These are phyloP conservation scores for Chrysopogon serrulatus DNA, from an alignment of 176 grass and related monocot species.

Conservation along the genomic window DNA sequence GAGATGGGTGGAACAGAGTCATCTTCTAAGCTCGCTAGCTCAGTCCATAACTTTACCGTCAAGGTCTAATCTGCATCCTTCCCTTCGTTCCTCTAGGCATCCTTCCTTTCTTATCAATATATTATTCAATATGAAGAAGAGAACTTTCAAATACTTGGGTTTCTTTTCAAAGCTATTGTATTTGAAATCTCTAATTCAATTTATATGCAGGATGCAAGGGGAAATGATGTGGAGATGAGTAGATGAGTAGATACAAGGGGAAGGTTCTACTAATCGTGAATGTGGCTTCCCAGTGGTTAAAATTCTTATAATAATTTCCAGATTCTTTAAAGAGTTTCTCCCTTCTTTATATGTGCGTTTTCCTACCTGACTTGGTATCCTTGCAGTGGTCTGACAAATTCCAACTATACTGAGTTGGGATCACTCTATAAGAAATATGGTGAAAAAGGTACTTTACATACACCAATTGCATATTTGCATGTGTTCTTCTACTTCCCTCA, in stretches of 20 bases:
- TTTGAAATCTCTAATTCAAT: background rate
- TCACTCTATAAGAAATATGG: conserved; percentile 53
- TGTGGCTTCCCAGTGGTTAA: conserved; percentile 60
- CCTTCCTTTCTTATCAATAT: background rate
- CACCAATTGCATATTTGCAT: background rate
- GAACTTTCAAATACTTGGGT: background rate
- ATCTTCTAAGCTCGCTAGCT: conserved; percentile 22
- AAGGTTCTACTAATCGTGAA: conserved; percentile 71
- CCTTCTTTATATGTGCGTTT: background rate
- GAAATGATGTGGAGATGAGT: conserved; percentile 53
- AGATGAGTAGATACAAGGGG: conserved; percentile 61
- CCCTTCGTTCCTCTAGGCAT: background rate
- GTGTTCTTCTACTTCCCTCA: background rate
- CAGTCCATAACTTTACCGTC: conserved; percentile 53
- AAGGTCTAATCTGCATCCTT: conserved; percentile 34
- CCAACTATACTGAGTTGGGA: conserved; percentile 46
- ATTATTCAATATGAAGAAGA: conserved; percentile 5
- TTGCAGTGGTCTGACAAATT: conserved; percentile 62
- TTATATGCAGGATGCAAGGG: conserved; percentile 49
- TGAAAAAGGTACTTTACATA: conserved; percentile 16
- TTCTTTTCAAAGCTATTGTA: background rate
- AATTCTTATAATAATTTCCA: background rate
- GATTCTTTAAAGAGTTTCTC: background rate
- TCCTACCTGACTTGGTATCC: background rate
- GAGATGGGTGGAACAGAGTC: conserved; percentile 45